phyloP scores from a whole-genome alignment of 768 basidiomycete species.

The Podaxis sp. region DNA sequence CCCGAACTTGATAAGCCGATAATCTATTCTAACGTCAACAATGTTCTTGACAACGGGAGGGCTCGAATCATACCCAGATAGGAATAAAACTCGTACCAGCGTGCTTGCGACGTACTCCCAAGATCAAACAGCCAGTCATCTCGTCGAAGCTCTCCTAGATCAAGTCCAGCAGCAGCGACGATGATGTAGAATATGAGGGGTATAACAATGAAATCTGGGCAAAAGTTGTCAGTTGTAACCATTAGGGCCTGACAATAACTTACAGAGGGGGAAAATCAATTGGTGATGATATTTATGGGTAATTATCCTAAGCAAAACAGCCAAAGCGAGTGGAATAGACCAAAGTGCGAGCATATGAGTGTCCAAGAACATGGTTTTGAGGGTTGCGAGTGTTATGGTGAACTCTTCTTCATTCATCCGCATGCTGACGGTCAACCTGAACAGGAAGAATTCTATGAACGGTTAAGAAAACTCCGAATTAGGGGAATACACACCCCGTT shows the following conservation, averaged over 20 bases:
- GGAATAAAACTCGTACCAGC: slow-evolving; percentile 87
- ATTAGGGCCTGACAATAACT: slow-evolving; percentile 27
- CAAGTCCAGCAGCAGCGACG: slow-evolving; percentile 59
- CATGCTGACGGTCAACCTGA: slow-evolving; percentile 80
- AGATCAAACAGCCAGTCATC: slow-evolving; percentile 90
- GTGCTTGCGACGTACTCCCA: slow-evolving; percentile 32
- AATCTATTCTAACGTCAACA: slow-evolving; percentile 43
- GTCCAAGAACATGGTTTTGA: slow-evolving; percentile 69
- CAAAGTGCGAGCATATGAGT: slow-evolving; percentile 69
- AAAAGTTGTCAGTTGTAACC: background rate
- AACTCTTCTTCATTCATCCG: slow-evolving; percentile 81
- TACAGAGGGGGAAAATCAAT: slow-evolving; percentile 86
- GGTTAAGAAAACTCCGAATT: background rate
- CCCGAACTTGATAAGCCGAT: slow-evolving; percentile 53
- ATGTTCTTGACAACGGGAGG: background rate
- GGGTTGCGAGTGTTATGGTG: slow-evolving; percentile 58
- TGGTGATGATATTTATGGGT: slow-evolving; percentile 84
- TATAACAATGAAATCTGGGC: slow-evolving; percentile 74
- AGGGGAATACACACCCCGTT: slow-evolving; percentile 62
- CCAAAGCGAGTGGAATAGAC: slow-evolving; percentile 76
- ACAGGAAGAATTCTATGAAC: background rate
- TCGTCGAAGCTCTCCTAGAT: slow-evolving; percentile 58
- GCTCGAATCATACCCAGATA: slow-evolving; percentile 62
- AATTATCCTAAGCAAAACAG: slow-evolving; percentile 74
- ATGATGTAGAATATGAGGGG: slow-evolving; percentile 84